Percentiles rank a stretch among this genome's conserved stretches.
These are phyloP conservation scores for Leccinum barrowsii DNA, from an alignment of 768 basidiomycete genomes.

Conservation along the genomic window DNA sequence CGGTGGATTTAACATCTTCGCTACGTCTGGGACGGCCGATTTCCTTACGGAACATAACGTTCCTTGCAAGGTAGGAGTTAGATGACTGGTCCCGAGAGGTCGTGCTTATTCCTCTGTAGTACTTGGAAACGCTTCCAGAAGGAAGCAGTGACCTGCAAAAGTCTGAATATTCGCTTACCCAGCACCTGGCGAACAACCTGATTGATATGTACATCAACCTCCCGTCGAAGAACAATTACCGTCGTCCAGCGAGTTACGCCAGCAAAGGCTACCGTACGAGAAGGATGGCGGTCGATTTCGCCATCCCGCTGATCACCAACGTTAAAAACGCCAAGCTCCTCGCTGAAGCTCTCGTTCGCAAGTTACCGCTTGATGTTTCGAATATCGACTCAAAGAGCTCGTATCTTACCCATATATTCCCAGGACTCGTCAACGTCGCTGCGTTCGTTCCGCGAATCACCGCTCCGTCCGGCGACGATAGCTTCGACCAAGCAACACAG, in stretches of 20 bases:
- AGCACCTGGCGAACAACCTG: constrained; percentile 93
- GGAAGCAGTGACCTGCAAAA: constrained; percentile 78
- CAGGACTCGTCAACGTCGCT: constrained; percentile 85
- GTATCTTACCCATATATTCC: constrained; percentile 85
- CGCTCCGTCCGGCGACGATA: constrained; percentile 42
- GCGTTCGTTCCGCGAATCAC: constrained; percentile 78
- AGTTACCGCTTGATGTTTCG: constrained; percentile 86
- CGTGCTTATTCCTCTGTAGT: constrained; percentile 42
- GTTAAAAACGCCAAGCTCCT: constrained; percentile 98
- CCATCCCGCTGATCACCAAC: constrained; percentile 95
- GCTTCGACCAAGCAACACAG: constrained; percentile 66
- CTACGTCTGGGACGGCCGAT: constrained; percentile 95
- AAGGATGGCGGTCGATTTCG: constrained; percentile 98
- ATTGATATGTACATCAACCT: constrained; percentile 99
- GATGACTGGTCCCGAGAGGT: neutral
- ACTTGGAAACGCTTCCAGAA: constrained; percentile 83
- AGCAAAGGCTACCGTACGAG: constrained; percentile 97
- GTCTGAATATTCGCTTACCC: constrained; percentile 94
- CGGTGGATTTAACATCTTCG: constrained; percentile 94
- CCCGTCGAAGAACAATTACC: constrained; percentile 96
- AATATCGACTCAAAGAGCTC: constrained; percentile 92
- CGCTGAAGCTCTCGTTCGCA: constrained; percentile 87
- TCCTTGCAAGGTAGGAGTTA: constrained; percentile 75
- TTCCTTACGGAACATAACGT: constrained; percentile 97
- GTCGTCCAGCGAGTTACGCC: constrained; percentile 93